Conservation (phyloP, 805 yeast genomes). For the Lachancea sp. region DNA sequence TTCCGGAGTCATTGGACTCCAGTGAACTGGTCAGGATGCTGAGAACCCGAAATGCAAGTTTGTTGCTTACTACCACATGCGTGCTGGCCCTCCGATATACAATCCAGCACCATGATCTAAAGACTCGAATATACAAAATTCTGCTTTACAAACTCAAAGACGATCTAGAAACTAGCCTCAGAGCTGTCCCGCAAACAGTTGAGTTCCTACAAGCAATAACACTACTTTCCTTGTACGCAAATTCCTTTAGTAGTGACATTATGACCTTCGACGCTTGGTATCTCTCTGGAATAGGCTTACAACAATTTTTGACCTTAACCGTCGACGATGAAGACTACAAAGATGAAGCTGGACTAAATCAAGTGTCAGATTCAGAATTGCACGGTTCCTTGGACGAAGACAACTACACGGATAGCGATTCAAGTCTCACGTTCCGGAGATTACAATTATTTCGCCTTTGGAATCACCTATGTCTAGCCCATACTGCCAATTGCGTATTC, state of each 20-base stretch:
- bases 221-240: conserved; percentile 56
- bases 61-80: conserved; percentile 63
- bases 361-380: not conserved
- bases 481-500: conserved; percentile 57
- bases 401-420: conserved; percentile 17
- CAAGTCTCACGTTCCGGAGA: conserved; percentile 43
- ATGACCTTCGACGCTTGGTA: conserved; percentile 64
- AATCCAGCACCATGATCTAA: conserved; percentile 26
- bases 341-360: not conserved
- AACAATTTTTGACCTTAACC: conserved; percentile 52
- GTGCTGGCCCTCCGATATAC: conserved; percentile 51
- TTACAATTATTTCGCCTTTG: conserved; percentile 56
- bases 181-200: conserved; percentile 40
- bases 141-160: conserved; percentile 42
- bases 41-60: conserved; percentile 43
- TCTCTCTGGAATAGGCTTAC: conserved; percentile 57
- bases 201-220: conserved; percentile 67
- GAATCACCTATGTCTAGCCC: conserved; percentile 66
- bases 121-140: conserved; percentile 37
- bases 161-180: conserved; percentile 43
- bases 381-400: too few relatives aligned
- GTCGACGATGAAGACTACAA: conserved; percentile 18
- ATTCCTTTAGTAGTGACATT: conserved; percentile 49
- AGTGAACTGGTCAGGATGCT: conserved; percentile 44
- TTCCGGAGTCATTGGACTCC: conserved; percentile 49